These are phyloP conservation scores for Eleusine coracana DNA, from an alignment of 176 grass and related monocot genomes.

Conservation along the genomic window DNA sequence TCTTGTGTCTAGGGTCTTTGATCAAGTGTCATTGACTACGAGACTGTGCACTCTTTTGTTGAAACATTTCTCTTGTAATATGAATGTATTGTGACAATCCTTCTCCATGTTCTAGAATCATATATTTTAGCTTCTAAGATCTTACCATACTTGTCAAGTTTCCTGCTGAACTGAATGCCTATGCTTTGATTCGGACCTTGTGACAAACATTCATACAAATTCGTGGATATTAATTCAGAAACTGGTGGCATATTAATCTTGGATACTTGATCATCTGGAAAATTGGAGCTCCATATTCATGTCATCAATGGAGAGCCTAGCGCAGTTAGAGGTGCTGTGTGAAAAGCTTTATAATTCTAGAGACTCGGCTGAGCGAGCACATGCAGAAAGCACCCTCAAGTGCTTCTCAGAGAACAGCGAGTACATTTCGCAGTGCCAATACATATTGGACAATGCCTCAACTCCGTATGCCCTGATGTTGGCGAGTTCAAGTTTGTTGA, in stretches of 20 bases:
- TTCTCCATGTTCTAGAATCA: conserved; percentile 75
- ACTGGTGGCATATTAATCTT: conserved; percentile 67
- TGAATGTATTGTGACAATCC: conserved; percentile 91
- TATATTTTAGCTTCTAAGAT: conserved; percentile 81
- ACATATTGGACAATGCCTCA: conserved; percentile 99
- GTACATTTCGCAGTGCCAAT: conserved; percentile 98
- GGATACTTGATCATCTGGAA: conserved; percentile 70
- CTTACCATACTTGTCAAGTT: conserved; percentile 56
- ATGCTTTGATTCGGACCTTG: conserved; percentile 51
- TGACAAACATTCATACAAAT: conserved; percentile 73
- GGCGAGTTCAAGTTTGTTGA: conserved; percentile 98
- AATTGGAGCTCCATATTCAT: conserved; percentile 58
- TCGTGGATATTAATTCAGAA: conserved; percentile 74
- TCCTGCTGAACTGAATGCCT: conserved; percentile 59
- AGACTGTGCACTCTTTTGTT: conserved; percentile 60
- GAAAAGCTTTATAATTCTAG: conserved; percentile 99
- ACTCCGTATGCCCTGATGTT: conserved; percentile 98
- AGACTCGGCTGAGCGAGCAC: conserved; percentile 91
- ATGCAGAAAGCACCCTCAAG: conserved; percentile 95
- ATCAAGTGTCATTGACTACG: conserved; percentile 33
- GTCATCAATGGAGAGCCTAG: conserved; percentile 94
- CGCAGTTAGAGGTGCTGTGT: conserved; percentile 95
- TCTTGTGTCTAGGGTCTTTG: conserved; percentile 52
- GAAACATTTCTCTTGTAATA: conserved; percentile 72
- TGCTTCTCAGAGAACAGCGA: conserved; percentile 99